Base-by-base conservation (phyloP, 2,329 filamentous ascomycete genomes). In the Allantophomopsis cytisporea region DNA sequence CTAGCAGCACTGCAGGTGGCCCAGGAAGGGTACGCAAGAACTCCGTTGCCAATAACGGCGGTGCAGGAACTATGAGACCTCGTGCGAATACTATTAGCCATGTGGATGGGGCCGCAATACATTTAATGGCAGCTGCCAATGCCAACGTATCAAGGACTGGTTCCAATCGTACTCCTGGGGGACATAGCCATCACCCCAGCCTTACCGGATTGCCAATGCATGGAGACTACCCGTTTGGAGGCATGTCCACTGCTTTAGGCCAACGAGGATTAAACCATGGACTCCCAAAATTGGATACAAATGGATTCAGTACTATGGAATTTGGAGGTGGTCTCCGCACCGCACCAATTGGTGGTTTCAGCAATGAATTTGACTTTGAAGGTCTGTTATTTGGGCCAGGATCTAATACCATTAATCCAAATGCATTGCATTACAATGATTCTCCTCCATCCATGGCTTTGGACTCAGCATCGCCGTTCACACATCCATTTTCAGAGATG, bases 51-150 rank as follows among this genome's bases (percentile, higher is more conserved):
- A 69, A 66, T 49, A 68, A 62, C 38, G 57, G 64, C 23, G 66
- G 62, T 45, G 61, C 65, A 39, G 67, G 69, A 39, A 68, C 71
- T 11, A 88, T 89, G 75, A 74, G 91, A 47, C 91, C 89, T 16
- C 72, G 91, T 51, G 89, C 91, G 40, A 96, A 96, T 57, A 98
- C 91, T 31, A 93, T 98, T 54, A 91, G 88, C 55, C 88, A 96
- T 58, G 77, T 96, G 41, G 91, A 95, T 56, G 73, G 76, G 41
- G 69, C 71, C 39, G 75, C 80, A 32, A 73, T 94, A 57, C 83
- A 80, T 50, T 73, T 91, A 61, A 69, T 84, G 46, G 73, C 74
- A 37, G 65, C 72, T 11, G 70, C 71, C 38, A 76, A 73, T 51
- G 53, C 38, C 17, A 45, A 55, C n/a, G 63, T 68, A 35, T 64